Evolutionary conservation across 192 early-diverging fungal genomes (phyloP).

Genomic region (Coemansia sp.): DNA sequence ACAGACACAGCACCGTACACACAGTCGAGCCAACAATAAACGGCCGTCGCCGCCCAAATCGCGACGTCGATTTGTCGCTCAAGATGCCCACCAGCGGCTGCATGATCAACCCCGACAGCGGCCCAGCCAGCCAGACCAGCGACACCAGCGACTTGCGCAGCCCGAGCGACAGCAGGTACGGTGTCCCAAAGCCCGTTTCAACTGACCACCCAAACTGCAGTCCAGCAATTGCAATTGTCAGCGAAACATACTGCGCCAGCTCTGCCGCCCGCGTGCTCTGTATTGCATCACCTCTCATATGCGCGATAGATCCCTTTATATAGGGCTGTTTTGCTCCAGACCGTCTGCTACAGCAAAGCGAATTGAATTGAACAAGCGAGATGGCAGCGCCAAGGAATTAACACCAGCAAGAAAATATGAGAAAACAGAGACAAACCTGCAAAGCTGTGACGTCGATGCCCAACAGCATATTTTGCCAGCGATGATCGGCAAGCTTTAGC

Average conservation of each 20-base stretch:
- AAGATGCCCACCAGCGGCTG: constrained; percentile 83
- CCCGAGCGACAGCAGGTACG: constrained; percentile 80
- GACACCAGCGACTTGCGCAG: constrained; percentile 79
- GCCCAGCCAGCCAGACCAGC: constrained; percentile 93
- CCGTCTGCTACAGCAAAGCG: not conserved
- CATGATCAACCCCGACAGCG: constrained; percentile 76
- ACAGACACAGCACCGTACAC: constrained; percentile 65
- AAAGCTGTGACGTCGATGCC: not conserved
- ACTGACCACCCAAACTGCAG: constrained; percentile 57
- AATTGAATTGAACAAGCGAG: not conserved
- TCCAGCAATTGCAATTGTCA: constrained; percentile 52
- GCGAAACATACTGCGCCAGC: constrained; percentile 29
- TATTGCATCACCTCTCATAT: not conserved
- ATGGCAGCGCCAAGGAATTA: not conserved
- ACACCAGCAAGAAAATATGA: not conserved
- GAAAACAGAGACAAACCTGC: not conserved
- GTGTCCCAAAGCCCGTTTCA: constrained; percentile 68
- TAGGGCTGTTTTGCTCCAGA: not conserved
- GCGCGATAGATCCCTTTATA: not conserved
- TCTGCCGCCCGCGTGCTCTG: constrained; percentile 6
- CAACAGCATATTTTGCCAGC: not conserved
- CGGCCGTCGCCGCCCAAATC: constrained; percentile 78
- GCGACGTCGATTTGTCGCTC: constrained; percentile 72
- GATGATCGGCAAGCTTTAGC: not conserved
- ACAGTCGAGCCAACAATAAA: constrained; percentile 74